phyloP scores from a whole-genome alignment of 1,284 basidiomycete species.

The Irpex sp. region DNA sequence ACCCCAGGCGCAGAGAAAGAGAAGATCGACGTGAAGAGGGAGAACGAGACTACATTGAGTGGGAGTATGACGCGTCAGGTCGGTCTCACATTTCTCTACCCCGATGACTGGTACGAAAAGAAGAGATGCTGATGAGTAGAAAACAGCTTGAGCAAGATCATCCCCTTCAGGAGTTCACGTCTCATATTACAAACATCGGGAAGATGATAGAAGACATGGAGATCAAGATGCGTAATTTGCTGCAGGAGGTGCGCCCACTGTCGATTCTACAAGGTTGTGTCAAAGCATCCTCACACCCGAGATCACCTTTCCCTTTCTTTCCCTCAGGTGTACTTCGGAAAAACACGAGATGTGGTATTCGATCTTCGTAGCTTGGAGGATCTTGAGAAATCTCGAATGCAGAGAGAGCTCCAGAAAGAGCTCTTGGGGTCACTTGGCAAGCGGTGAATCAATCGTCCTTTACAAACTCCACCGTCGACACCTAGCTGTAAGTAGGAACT shows the following conservation, averaged over 20 bases:
- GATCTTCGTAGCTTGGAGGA: conserved; percentile 88
- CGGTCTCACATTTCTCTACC: conserved; percentile 20
- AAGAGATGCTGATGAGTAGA: neutral
- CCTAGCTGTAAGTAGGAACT: neutral
- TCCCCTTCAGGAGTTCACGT: conserved; percentile 71
- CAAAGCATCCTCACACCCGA: conserved; percentile 4
- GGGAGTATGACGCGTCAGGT: conserved; percentile 98
- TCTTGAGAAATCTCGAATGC: conserved; percentile 77
- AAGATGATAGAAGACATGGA: conserved; percentile 98
- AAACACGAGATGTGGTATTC: conserved; percentile 93
- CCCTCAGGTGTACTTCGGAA: conserved; percentile 90
- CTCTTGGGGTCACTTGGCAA: conserved; percentile 83
- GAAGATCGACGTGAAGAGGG: conserved; percentile 44
- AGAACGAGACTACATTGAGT: conserved; percentile 81
- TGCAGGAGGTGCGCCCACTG: conserved; percentile 67
- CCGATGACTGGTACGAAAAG: neutral
- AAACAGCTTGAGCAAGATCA: conserved; percentile 80
- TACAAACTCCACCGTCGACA: neutral
- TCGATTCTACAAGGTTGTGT: neutral
- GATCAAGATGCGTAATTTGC: conserved; percentile 94
- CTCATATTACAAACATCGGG: conserved; percentile 92
- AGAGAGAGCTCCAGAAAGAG: conserved; percentile 90
- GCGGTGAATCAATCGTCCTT: conserved; percentile 26
- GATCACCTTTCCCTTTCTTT: conserved; percentile 1
- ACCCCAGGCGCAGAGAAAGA: conserved; percentile 30